Evolutionary conservation across 768 basidiomycete species (phyloP).

Genomic region (Leccinum olivaceopallidum): DNA sequence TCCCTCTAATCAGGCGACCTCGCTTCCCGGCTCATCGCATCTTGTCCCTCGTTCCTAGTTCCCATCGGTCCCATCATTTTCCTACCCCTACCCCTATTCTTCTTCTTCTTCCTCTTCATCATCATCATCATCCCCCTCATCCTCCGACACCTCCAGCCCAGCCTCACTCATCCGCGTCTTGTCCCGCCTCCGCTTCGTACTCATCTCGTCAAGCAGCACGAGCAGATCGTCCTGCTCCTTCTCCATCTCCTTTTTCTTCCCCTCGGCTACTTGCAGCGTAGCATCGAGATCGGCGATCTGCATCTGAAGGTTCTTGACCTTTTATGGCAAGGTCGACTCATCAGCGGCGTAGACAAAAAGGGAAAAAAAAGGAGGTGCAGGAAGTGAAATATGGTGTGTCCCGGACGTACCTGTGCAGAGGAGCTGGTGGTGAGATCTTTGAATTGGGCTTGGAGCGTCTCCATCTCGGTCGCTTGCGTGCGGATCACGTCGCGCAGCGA

Average conservation of each 20-base stretch:
- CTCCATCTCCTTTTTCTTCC: slow-evolving; percentile 78
- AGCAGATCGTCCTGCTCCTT: slow-evolving; percentile 97
- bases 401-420: slow-evolving; percentile 38
- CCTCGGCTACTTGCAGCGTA: slow-evolving; percentile 53
- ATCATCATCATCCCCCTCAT: slow-evolving; percentile 76
- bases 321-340: not conserved
- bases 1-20: not conserved
- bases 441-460: slow-evolving; percentile 61
- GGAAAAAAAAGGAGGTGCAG: not conserved
- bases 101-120: slow-evolving; percentile 41
- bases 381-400: not conserved
- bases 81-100: slow-evolving; percentile 23
- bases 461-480: slow-evolving; percentile 80
- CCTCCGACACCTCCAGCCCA: slow-evolving; percentile 89
- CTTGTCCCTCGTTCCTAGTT: not conserved
- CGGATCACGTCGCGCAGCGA: slow-evolving; percentile 84
- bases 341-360: not conserved
- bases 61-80: not conserved
- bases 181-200: slow-evolving; percentile 79
- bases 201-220: slow-evolving; percentile 91
- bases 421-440: slow-evolving; percentile 39
- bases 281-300: slow-evolving; percentile 48
- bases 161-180: slow-evolving; percentile 73
- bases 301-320: slow-evolving; percentile 48
- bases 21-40: not conserved